Evolutionary conservation across 192 early-diverging fungal species (phyloP).

Genomic region (Podila epicladia): DNA sequence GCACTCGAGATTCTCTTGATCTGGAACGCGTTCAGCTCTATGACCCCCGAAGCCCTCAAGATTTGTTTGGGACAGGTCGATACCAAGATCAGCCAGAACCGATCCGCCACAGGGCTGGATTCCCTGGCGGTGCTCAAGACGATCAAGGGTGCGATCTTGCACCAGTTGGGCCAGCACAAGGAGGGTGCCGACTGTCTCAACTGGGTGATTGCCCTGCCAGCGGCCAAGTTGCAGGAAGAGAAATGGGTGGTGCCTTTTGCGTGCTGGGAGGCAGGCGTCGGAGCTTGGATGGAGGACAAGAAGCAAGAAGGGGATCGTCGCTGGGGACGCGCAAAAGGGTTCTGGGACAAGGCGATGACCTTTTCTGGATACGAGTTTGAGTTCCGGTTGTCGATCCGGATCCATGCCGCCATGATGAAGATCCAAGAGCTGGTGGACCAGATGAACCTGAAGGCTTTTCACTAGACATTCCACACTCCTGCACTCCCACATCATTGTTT

Average conservation of each 20-base stretch:
- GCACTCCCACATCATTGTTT: background rate
- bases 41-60: constrained; percentile 49
- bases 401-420: constrained; percentile 45
- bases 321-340: constrained; percentile 31
- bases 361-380: constrained; percentile 62
- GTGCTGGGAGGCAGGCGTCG: constrained; percentile 62
- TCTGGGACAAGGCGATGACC: constrained; percentile 55
- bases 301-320: constrained; percentile 20
- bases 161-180: constrained; percentile 49
- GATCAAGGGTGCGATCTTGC: constrained; percentile 59
- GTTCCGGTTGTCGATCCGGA: constrained; percentile 51
- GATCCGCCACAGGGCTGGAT: constrained; percentile 40
- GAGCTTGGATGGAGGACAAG: constrained; percentile 50
- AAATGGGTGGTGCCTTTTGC: constrained; percentile 63
- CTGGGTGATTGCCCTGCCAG: constrained; percentile 59
- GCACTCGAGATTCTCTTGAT: constrained; percentile 60
- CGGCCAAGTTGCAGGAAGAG: constrained; percentile 44
- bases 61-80: constrained; percentile 44
- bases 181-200: constrained; percentile 51
- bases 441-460: constrained; percentile 10
- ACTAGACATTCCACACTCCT: background rate
- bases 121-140: constrained; percentile 52
- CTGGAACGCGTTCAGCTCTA: constrained; percentile 60
- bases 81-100: constrained; percentile 30
- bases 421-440: constrained; percentile 27